phyloP scores from a whole-genome alignment of 352 stramenopile species.

The Pythium oligandrum region DNA sequence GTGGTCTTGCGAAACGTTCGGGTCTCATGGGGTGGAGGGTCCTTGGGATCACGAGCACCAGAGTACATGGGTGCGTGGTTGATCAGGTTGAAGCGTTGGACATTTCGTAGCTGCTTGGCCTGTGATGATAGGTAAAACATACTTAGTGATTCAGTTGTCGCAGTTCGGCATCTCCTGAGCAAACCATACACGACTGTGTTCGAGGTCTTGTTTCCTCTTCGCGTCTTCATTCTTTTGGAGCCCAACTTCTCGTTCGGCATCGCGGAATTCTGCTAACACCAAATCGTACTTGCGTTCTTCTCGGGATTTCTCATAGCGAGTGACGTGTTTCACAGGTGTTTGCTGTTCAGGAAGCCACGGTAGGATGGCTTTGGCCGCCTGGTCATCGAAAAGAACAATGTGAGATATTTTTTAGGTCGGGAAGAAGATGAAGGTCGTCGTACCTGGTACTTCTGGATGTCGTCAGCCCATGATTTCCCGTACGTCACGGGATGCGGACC shows the following conservation, averaged over 20 bases:
- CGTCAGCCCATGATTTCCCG: slow-evolving; percentile 37
- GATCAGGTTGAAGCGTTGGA: slow-evolving; percentile 67
- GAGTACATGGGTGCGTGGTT: slow-evolving; percentile 52
- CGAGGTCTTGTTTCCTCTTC: slow-evolving; percentile 30
- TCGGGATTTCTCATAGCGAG: slow-evolving; percentile 60
- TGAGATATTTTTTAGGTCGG: too few species aligned
- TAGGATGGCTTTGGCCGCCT: slow-evolving; percentile 56
- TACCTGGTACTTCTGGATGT: slow-evolving; percentile 59
- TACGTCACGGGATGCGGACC: slow-evolving; percentile 1
- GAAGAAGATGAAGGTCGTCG: background rate
- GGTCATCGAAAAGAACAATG: too few species aligned
- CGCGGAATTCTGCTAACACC: slow-evolving; percentile 58
- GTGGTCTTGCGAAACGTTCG: slow-evolving; percentile 28
- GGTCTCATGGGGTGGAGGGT: slow-evolving; percentile 19
- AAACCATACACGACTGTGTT: slow-evolving; percentile 30
- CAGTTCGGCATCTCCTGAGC: too few species aligned
- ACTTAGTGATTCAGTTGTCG: too few species aligned
- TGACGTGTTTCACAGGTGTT: slow-evolving; percentile 51
- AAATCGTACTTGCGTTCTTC: slow-evolving; percentile 71
- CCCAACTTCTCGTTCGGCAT: slow-evolving; percentile 40
- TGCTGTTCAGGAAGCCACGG: slow-evolving; percentile 60
- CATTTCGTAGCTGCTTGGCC: slow-evolving; percentile 52
- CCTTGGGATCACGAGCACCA: slow-evolving; percentile 37
- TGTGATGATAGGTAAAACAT: slow-evolving; percentile 7
- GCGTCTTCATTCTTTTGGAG: slow-evolving; percentile 26